These are phyloP conservation scores for Inonotus obliquus DNA, from an alignment of 1,284 basidiomycete species.

Conservation along the genomic window DNA sequence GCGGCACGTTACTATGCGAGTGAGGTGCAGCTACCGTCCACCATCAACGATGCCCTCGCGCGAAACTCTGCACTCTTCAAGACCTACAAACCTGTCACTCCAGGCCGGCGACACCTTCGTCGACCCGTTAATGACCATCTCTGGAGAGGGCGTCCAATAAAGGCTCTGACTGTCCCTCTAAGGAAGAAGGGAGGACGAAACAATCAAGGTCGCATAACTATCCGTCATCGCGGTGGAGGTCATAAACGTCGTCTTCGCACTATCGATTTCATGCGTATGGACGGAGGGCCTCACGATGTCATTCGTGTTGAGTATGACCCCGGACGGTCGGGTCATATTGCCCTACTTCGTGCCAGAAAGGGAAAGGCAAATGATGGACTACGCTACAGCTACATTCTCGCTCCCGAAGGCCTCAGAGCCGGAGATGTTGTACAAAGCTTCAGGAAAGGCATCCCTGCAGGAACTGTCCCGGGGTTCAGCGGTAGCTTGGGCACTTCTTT, in stretches of 20 bases:
- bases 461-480: conserved; percentile 63
- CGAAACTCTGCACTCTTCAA: conserved; percentile 64
- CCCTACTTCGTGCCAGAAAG: conserved; percentile 69
- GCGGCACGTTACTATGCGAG: conserved; percentile 29
- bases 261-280: conserved; percentile 81
- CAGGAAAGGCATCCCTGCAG: conserved; percentile 75
- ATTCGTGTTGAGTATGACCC: conserved; percentile 97
- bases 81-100: conserved; percentile 87
- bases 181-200: conserved; percentile 89
- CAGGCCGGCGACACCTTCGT: conserved; percentile 83
- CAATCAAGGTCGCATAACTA: conserved; percentile 80
- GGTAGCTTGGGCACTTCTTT: conserved; percentile 37
- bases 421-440: conserved; percentile 91
- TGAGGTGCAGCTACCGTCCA: conserved; percentile 27
- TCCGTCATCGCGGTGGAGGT: conserved; percentile 87
- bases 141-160: conserved; percentile 78
- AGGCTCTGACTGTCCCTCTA: conserved; percentile 79
- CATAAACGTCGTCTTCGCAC: conserved; percentile 84
- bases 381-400: conserved; percentile 84
- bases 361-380: conserved; percentile 40
- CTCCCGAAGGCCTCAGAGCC: conserved; percentile 83
- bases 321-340: conserved; percentile 90
- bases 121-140: conserved; percentile 80
- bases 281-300: conserved; percentile 82
- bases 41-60: conserved; percentile 33